Evolutionary conservation across 202 grass and related monocot genomes (phyloP), one percentile per base, ranked within the genome.

Genomic region (Carex sylvatica): DNA sequence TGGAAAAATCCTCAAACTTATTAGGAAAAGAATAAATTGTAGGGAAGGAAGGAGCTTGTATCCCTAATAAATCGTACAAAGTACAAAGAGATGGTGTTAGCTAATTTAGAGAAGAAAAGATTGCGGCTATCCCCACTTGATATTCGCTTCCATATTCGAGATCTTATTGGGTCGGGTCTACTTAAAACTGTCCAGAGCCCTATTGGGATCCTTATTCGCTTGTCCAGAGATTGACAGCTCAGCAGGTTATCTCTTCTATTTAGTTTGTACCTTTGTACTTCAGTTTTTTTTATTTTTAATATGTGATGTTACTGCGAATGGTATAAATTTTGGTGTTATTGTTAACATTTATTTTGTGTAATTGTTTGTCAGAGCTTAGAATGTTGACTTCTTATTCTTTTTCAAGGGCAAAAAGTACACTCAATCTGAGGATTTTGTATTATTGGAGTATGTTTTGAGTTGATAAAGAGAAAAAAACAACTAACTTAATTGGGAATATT

Each of bases 41-140:
- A 97, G 93, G 91, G 91, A 80, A 88, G 93, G 80, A 97, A 89
- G 56, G 93, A 97, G 83, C 82, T 96, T 68, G 78, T 96, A 63
- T 96, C 90, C 3, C 69, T 93, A 22, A 77, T 96, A 72, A 93
- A 74, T 62, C 86, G 88, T 72, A 82, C 56, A 54, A 96, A 91
- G 74, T 96, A 91, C 88, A 96, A 89, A 78, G 93, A 96, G 77
- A 91, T 96, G 90, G 61, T 85, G 13, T 70, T 97, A 30, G 80
- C 91, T 73, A 87, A 79, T 68, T 85, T 97, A 59, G 93, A 97
- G 77, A 91, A 91, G 87, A 91, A 84, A 69, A 88, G 64, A 77
- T 79, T 97, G 81, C 82, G 91, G 64, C 82, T 93, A 15, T 91
- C 91, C 15, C 85, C 88, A 80, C 93, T 96, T 51, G 93, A 91